A percentile compares a stretch with the other conserved stretches of the same genome.
Conservation (phyloP, 2,329 filamentous ascomycete genomes). For the Neocucurbitaria cava region DNA sequence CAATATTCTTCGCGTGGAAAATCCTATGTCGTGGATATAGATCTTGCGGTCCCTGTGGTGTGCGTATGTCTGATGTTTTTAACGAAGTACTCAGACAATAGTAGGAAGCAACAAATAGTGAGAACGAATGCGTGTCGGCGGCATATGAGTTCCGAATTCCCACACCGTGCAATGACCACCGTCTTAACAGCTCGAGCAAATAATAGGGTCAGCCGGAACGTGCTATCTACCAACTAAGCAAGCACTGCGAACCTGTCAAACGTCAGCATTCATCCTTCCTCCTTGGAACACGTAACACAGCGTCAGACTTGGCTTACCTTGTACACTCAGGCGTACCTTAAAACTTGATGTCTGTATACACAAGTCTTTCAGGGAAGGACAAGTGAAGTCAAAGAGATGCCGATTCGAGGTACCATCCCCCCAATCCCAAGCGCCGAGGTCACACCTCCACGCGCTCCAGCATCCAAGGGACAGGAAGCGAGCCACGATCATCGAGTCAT, state of each 20-base stretch:
- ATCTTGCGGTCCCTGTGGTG: not conserved
- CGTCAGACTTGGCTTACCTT: not conserved
- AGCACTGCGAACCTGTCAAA: not conserved
- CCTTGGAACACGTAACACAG: not conserved
- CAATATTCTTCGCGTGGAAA: not conserved
- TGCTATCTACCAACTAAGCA: not conserved
- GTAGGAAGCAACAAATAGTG: not conserved
- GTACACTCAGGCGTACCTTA: not conserved
- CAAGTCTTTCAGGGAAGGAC: not conserved
- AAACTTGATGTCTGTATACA: not conserved
- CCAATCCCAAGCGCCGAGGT: not conserved
- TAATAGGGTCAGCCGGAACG: not conserved
- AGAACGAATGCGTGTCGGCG: not conserved
- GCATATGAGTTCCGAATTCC: not conserved
- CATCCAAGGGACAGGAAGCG: not conserved
- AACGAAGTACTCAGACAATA: not conserved
- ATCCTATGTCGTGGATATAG: not conserved
- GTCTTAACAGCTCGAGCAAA: not conserved
- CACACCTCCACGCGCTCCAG: not conserved
- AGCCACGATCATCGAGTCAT: not conserved
- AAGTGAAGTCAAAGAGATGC: not conserved
- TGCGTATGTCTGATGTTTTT: not conserved
- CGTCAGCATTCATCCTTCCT: not conserved
- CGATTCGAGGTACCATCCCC: not conserved
- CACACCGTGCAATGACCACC: not conserved